Evolutionary conservation across 2,329 filamentous ascomycete species (phyloP), one percentile per base, ranked within the genome.

Genomic region (Colletotrichum nymphaeae): DNA sequence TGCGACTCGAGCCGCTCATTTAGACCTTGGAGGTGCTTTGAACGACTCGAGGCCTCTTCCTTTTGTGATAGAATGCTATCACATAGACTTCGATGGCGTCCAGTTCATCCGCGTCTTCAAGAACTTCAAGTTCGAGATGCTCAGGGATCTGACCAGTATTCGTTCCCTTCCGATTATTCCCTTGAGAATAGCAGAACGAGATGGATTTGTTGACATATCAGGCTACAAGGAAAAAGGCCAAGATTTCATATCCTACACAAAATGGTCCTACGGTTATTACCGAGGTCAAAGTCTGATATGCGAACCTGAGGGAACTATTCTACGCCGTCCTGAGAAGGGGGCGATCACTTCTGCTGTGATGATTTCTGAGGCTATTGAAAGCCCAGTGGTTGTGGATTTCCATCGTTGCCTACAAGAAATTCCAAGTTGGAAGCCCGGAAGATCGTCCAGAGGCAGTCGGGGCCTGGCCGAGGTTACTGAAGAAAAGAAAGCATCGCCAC

Each of bases 51-150:
- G 7, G 8, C 42, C 42, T 8, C 22, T n/a, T 4, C 30, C 65
- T 16, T 56, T 68, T 14, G 42, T 24, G 1, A 14, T 69, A 8
- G 57, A 69, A 16, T 69, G 66, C 19, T 69, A 63, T 14, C 55
- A 69, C 4, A 1, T 69, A 16, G 58, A 69, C 58, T 69, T 63
- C 3, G 14, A 69, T 5, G 66, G 66, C 12, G 56, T 16, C 5
- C 30, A 49, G 6, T 69, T 56, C 12, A 58, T 69, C 16, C 46
- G 66, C 1, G 66, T 63, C 0, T 7, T 69, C 2, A 56, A 26
- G 6, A 19, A 12, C 1, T 69, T 69, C 9, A 1, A 32, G 8
- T 56, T 69, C 1, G 57, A 62, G 0, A 49, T n/a, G 4, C 63
- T 63, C 24, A 55, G 62, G 1, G 66, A 56, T 2, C 11, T 14